A percentile compares a stretch with the other conserved stretches of the same genome.
Conservation (phyloP, 1,284 basidiomycete genomes). For the Pterula multifida region DNA sequence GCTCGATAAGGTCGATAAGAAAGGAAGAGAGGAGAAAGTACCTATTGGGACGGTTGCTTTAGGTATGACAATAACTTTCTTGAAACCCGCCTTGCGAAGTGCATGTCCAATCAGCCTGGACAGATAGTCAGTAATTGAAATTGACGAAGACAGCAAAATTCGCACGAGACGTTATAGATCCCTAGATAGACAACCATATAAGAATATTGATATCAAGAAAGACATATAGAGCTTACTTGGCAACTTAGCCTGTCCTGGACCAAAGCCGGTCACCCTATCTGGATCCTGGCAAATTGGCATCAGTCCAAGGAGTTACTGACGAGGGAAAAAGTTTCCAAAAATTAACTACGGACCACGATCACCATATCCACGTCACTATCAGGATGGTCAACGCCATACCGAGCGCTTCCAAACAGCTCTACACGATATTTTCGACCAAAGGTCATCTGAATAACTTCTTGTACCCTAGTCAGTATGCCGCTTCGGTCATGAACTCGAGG, state of each 20-base stretch:
- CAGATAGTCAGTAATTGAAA: neutral
- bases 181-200: slow-evolving; percentile 12
- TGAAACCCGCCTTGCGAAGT: slow-evolving; percentile 25
- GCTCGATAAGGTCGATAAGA: neutral
- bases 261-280: slow-evolving; percentile 21
- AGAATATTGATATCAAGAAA: neutral
- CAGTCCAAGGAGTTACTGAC: neutral
- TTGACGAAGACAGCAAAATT: neutral
- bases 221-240: slow-evolving; percentile 17
- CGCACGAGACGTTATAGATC: slow-evolving; percentile 25
- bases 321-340: neutral
- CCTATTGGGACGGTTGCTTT: slow-evolving; percentile 41
- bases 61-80: slow-evolving; percentile 19
- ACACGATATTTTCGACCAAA: slow-evolving; percentile 27
- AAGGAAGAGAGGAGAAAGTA: slow-evolving; percentile 12
- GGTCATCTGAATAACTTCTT: slow-evolving; percentile 15
- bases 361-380: slow-evolving; percentile 38
- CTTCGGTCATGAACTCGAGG: no score
- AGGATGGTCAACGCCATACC: slow-evolving; percentile 27
- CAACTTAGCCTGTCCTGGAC: slow-evolving; percentile 13
- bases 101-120: slow-evolving; percentile 20
- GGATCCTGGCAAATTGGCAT: slow-evolving; percentile 29
- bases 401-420: slow-evolving; percentile 35
- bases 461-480: slow-evolving; percentile 8
- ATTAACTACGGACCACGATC: slow-evolving; percentile 32